A percentile compares a stretch with the other conserved stretches of the same genome.
Conservation (phyloP, 2,329 filamentous ascomycete genomes). For the Talaromyces sp. region DNA sequence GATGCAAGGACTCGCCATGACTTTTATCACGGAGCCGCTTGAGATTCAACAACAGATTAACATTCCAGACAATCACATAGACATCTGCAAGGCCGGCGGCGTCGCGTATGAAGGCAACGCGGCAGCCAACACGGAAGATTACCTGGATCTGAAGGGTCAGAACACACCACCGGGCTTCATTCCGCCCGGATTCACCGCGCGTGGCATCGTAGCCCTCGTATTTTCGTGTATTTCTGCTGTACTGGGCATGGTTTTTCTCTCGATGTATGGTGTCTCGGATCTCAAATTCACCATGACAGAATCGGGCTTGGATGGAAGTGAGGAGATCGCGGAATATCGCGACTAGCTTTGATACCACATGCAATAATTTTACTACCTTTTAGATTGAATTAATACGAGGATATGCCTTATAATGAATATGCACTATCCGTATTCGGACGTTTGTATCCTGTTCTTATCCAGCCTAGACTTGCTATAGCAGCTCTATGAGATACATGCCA, state of each 20-base stretch:
- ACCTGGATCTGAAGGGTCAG: constrained; percentile 60
- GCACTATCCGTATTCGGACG: too few species aligned
- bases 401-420: too few species aligned
- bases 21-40: constrained; percentile 61
- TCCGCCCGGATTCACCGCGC: constrained; percentile 64
- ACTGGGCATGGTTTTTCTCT: constrained; percentile 62
- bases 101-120: constrained; percentile 64
- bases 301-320: too few species aligned
- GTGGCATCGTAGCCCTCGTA: constrained; percentile 68
- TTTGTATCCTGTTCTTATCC: too few species aligned
- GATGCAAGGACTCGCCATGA: constrained; percentile 60
- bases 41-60: constrained; percentile 58
- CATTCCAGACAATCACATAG: constrained; percentile 48
- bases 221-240: constrained; percentile 65
- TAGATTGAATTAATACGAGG: too few species aligned
- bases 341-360: too few species aligned
- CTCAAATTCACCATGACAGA: constrained; percentile 3
- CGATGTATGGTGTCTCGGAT: constrained; percentile 41
- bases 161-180: constrained; percentile 54
- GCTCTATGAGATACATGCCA: too few species aligned
- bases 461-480: too few species aligned
- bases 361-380: too few species aligned
- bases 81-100: constrained; percentile 29
- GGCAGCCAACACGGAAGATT: constrained; percentile 63
- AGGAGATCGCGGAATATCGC: too few species aligned